Percentiles rank a stretch among this genome's conserved stretches.
Conservation (phyloP, 1,139 yeast genomes). For the Pichia sp. region DNA sequence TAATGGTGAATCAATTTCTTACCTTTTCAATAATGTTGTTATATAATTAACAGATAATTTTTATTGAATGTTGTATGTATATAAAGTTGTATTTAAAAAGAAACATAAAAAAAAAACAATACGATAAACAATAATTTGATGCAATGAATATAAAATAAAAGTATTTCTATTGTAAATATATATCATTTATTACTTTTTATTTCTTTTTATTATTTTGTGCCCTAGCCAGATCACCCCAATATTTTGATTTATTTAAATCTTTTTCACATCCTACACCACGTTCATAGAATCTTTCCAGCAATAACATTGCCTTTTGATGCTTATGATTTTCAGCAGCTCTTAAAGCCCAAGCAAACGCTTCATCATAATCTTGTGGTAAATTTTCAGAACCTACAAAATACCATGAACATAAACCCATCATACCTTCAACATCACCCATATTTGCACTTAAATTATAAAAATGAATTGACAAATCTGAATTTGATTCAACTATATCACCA, state of each 20-base stretch:
- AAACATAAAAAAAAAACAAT: not conserved
- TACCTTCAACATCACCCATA: conserved; percentile 81
- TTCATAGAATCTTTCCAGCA: conserved; percentile 79
- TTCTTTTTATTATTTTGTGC: not conserved
- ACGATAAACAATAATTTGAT: no score
- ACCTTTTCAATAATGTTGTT: conserved; percentile 50
- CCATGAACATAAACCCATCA: conserved; percentile 97
- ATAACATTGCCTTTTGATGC: conserved; percentile 73
- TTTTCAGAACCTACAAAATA: conserved; percentile 84
- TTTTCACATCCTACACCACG: conserved; percentile 80
- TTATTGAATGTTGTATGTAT: not conserved
- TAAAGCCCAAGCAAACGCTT: conserved; percentile 93
- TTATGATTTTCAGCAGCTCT: conserved; percentile 72
- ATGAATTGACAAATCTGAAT: conserved; percentile 80
- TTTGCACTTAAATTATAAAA: conserved; percentile 89
- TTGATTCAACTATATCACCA: conserved; percentile 75
- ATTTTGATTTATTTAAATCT: conserved; percentile 51
- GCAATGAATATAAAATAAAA: no score
- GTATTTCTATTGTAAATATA: not conserved
- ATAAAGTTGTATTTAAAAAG: not conserved
- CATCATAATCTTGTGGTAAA: conserved; percentile 70
- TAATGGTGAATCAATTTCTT: conserved; percentile 78
- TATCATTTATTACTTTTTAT: not conserved
- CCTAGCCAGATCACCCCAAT: conserved; percentile 50
- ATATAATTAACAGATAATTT: conserved; percentile 5